Conservation (phyloP, 2,329 filamentous ascomycete species). For the Monilinia laxa region DNA sequence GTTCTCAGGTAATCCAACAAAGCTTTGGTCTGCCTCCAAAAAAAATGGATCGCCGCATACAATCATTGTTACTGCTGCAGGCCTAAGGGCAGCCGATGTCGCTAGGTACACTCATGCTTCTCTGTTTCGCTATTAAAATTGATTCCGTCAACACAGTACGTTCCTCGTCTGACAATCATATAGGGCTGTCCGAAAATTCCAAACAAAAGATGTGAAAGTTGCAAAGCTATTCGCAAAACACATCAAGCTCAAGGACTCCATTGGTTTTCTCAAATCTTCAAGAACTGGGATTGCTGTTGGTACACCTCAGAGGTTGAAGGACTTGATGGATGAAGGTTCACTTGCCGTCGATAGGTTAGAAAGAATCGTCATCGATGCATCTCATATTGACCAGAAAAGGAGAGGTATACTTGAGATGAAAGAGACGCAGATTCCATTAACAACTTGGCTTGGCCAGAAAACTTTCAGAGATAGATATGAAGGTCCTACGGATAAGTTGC, state of each 20-base stretch:
- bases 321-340: constrained; percentile 77
- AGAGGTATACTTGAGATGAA: constrained; percentile 92
- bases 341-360: constrained; percentile 70
- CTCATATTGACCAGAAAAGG: constrained; percentile 93
- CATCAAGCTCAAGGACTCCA: constrained; percentile 88
- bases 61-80: constrained; percentile 81
- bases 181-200: constrained; percentile 73
- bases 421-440: constrained; percentile 80
- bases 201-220: constrained; percentile 73
- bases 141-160: background rate
- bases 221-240: constrained; percentile 98
- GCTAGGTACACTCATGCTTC: constrained; percentile 55
- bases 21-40: constrained; percentile 62
- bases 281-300: constrained; percentile 86
- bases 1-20: constrained; percentile 57
- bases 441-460: constrained; percentile 67
- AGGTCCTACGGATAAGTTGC: constrained; percentile 53
- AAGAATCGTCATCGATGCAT: constrained; percentile 84
- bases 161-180: constrained; percentile 23
- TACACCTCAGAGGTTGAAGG: constrained; percentile 78
- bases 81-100: constrained; percentile 81
- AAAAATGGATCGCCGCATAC: constrained; percentile 78
- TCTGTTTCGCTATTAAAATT: background rate
- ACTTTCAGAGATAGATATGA: constrained; percentile 71
- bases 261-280: constrained; percentile 66